Conservation (phyloP, 2,329 filamentous ascomycete species). For the Fusarium hostae region DNA sequence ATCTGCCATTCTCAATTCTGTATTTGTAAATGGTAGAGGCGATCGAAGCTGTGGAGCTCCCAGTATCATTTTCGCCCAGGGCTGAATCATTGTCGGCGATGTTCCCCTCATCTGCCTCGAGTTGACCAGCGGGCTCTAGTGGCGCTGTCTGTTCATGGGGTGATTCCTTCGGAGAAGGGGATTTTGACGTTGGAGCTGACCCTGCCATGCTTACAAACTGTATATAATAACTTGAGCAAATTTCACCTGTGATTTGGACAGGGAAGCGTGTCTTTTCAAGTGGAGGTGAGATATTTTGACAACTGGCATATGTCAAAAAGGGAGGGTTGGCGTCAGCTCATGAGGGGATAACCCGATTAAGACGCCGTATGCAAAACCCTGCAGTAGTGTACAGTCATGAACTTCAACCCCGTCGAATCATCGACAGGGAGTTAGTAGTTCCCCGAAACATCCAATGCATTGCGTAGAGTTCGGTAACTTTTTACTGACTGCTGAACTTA, state of each 20-base stretch:
- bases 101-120: conserved; percentile 6
- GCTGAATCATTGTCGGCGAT: conserved; percentile 10
- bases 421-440: not conserved
- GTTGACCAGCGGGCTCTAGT: conserved; percentile 1
- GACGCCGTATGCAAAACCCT: not conserved
- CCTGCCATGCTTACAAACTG: not conserved
- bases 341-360: not conserved
- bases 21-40: conserved; percentile 33
- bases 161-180: not conserved
- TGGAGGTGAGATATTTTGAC: not conserved
- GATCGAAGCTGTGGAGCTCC: conserved; percentile 33
- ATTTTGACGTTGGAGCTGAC: not conserved
- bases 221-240: not conserved
- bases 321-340: not conserved
- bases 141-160: not conserved
- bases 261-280: not conserved
- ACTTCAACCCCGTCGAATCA: not conserved
- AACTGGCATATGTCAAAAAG: not conserved
- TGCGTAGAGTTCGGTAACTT: not conserved
- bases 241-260: not conserved
- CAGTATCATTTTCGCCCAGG: not conserved
- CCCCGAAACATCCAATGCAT: not conserved
- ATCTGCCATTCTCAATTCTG: conserved; percentile 42
- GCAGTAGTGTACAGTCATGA: not conserved
- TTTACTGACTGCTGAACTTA: rapidly evolving